Percentiles rank a stretch among this genome's conserved stretches.
phyloP scores from a whole-genome alignment of 805 yeast species.

The Sugiyamaella smithiae region DNA sequence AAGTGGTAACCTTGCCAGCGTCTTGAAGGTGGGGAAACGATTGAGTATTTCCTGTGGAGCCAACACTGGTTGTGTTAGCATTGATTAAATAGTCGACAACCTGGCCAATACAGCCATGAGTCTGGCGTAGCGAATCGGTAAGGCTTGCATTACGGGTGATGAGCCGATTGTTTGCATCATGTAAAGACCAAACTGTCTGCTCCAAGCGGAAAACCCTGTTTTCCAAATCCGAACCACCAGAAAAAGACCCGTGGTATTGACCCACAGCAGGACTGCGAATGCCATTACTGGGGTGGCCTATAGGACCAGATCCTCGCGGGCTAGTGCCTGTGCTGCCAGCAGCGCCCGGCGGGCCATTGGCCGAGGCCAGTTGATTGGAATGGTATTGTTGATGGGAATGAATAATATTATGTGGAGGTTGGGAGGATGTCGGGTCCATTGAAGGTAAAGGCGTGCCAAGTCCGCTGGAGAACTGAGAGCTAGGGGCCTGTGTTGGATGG shows the following conservation, averaged over 20 bases:
- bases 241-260: neutral
- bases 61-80: conserved; percentile 1
- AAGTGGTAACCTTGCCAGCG: neutral
- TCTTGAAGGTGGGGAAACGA: neutral
- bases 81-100: conserved; percentile 12
- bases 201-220: conserved; percentile 18
- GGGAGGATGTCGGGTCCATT: too few species aligned
- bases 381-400: too few species aligned
- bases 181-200: conserved; percentile 17
- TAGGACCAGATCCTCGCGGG: neutral
- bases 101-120: conserved; percentile 18
- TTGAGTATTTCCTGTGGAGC: too few species aligned
- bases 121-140: conserved; percentile 15
- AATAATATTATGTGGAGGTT: too few species aligned
- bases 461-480: too few species aligned
- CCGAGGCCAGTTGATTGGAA: too few species aligned
- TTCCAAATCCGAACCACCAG: conserved; percentile 41
- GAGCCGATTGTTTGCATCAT: conserved; percentile 17
- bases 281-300: neutral
- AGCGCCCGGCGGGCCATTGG: too few species aligned
- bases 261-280: neutral
- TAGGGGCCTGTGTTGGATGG: too few species aligned
- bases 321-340: neutral
- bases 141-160: conserved; percentile 12
- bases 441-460: too few species aligned